A percentile compares a stretch with the other conserved stretches of the same genome.
Evolutionary conservation across 2,329 filamentous ascomycete genomes (phyloP).

Genomic region (Penicillium sp.): DNA sequence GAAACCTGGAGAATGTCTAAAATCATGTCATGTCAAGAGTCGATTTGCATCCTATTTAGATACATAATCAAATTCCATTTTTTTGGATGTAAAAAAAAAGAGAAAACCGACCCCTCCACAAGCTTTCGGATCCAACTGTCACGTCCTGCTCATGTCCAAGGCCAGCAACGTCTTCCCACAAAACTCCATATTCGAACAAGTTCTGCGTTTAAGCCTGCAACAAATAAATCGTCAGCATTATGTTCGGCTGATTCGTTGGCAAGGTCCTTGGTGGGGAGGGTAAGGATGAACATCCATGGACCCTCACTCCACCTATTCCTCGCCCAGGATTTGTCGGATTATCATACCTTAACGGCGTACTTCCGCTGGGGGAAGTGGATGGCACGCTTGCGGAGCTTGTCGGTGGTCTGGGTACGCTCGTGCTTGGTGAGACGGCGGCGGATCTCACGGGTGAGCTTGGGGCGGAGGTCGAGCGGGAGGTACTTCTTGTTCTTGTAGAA

Average conservation of each 20-base stretch:
- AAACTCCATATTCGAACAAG: slow-evolving; percentile 35
- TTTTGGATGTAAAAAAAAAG: slow-evolving; percentile 31
- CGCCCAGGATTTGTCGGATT: neutral
- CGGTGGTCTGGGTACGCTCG: slow-evolving; percentile 78
- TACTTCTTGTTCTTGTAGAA: slow-evolving; percentile 99
- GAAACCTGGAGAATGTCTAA: slow-evolving; percentile 10
- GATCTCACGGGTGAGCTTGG: slow-evolving; percentile 98
- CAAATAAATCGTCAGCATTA: slow-evolving; percentile 4
- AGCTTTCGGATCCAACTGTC: slow-evolving; percentile 32
- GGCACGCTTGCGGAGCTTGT: slow-evolving; percentile 95
- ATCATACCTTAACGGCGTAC: slow-evolving; percentile 92
- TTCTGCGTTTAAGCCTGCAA: slow-evolving; percentile 34
- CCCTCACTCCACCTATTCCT: neutral
- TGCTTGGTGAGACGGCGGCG: slow-evolving; percentile 90
- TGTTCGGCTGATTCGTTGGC: neutral
- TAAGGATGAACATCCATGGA: neutral
- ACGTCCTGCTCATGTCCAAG: slow-evolving; percentile 28
- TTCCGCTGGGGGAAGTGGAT: slow-evolving; percentile 98
- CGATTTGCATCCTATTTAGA: slow-evolving; percentile 42
- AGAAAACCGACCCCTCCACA: slow-evolving; percentile 32
- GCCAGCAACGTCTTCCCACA: slow-evolving; percentile 34
- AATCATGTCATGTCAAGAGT: slow-evolving; percentile 40
- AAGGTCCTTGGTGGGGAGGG: neutral
- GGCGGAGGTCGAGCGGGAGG: slow-evolving; percentile 93
- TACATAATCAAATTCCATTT: slow-evolving; percentile 40